These are phyloP conservation scores for Comarum palustre DNA, from an alignment of 306 rosid genomes.

Conservation along the genomic window DNA sequence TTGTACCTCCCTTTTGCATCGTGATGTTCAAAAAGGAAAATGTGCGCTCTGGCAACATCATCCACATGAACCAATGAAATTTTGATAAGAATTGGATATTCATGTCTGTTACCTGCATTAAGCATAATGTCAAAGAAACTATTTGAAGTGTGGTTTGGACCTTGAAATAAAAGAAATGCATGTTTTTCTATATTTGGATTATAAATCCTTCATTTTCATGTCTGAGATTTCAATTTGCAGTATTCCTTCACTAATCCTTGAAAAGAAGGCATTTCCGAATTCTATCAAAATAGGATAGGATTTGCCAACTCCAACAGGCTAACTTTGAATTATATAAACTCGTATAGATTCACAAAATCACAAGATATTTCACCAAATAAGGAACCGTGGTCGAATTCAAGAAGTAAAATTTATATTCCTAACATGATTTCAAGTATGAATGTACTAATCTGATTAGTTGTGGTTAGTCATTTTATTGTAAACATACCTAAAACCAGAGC, in stretches of 20 bases:
- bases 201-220: background rate
- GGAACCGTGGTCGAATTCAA: too few species aligned
- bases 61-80: constrained; percentile 50
- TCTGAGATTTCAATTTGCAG: background rate
- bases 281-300: too few species aligned
- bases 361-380: background rate
- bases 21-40: constrained; percentile 54
- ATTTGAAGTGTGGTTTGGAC: background rate
- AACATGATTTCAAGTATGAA: too few species aligned
- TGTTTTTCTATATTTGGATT: background rate
- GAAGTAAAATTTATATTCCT: too few species aligned
- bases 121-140: background rate
- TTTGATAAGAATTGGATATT: constrained; percentile 16
- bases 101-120: constrained; percentile 31
- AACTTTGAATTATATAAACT: too few species aligned
- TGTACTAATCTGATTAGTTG: too few species aligned
- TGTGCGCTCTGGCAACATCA: constrained; percentile 59
- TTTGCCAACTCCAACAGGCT: too few species aligned
- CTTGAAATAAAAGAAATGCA: background rate
- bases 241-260: background rate
- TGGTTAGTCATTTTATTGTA: background rate
- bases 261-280: too few species aligned
- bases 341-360: too few species aligned
- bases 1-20: constrained; percentile 54
- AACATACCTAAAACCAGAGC: constrained; percentile 36